phyloP scores from a whole-genome alignment of 2,329 filamentous ascomycete species.

The Phaeosphaeriaceae sp. region DNA sequence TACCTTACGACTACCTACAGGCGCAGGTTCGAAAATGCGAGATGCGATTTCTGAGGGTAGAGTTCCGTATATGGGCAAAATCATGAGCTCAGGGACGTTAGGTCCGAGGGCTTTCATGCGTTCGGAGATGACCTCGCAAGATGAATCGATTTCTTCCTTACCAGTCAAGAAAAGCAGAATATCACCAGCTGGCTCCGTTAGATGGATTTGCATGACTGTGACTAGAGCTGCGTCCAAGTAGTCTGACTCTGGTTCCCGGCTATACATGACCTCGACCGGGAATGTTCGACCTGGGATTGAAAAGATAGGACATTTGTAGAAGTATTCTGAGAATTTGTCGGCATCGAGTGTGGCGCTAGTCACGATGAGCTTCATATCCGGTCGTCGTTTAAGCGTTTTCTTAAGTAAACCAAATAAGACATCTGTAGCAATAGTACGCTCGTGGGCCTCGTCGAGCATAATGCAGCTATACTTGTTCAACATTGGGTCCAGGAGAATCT shows the following conservation, averaged over 20 bases:
- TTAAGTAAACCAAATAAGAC: constrained; percentile 97
- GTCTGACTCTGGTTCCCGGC: constrained; percentile 90
- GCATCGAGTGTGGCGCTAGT: constrained; percentile 98
- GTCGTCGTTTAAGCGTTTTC: constrained; percentile 79
- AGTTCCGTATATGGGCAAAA: constrained; percentile 94
- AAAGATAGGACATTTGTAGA: constrained; percentile 94
- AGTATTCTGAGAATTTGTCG: constrained; percentile 96
- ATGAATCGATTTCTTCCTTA: constrained; percentile 96
- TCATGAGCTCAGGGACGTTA: constrained; percentile 87
- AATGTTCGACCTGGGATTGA: constrained; percentile 94
- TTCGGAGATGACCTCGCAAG: constrained; percentile 89
- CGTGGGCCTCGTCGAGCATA: constrained; percentile 98
- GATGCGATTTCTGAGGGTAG: constrained; percentile 93
- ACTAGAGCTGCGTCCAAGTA: constrained; percentile 94
- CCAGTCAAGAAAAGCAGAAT: constrained; percentile 97
- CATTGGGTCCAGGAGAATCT: constrained; percentile 95
- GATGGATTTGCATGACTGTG: constrained; percentile 97
- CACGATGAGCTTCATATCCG: constrained; percentile 97
- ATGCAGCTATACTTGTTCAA: constrained; percentile 94
- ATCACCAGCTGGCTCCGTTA: constrained; percentile 89
- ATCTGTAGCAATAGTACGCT: constrained; percentile 95
- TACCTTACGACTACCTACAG: constrained; percentile 84
- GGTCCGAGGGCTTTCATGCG: constrained; percentile 95
- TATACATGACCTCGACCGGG: constrained; percentile 96
- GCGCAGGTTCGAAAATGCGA: constrained; percentile 91